Percentiles rank a stretch among this genome's conserved stretches.
These are phyloP conservation scores for Hypocreales sp. DNA, from an alignment of 2,329 filamentous ascomycete genomes.

Conservation along the genomic window DNA sequence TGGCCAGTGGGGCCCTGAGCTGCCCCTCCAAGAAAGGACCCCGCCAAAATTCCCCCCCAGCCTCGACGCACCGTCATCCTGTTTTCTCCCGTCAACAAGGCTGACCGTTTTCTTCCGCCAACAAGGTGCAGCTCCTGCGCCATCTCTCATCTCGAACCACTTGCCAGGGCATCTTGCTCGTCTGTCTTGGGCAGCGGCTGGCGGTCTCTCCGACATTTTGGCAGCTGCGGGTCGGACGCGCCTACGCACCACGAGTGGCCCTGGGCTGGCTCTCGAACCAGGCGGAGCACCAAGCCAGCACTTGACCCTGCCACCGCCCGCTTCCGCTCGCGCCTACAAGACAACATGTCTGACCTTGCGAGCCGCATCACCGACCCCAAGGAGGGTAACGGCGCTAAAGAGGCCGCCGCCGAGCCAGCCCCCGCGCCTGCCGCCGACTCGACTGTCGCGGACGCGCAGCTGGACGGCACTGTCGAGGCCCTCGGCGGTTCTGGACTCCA, in stretches of 20 bases:
- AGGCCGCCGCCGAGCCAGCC: not conserved
- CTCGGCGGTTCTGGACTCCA: slow-evolving; percentile 36
- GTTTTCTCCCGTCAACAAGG: too few relatives aligned
- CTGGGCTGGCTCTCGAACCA: too few relatives aligned
- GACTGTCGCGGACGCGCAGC: slow-evolving; percentile 15
- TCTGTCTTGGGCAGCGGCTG: too few relatives aligned
- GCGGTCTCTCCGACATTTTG: not conserved
- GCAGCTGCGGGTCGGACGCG: not conserved
- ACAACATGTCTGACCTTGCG: slow-evolving; percentile 31
- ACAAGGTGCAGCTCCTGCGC: not conserved
- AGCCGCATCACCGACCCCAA: slow-evolving; percentile 33
- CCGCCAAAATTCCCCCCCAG: slow-evolving; percentile 13
- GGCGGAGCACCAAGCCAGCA: too few relatives aligned
- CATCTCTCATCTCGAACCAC: too few relatives aligned
- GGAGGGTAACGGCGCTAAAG: slow-evolving; percentile 6
- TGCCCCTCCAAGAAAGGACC: slow-evolving; percentile 19
- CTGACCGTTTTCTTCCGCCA: not conserved
- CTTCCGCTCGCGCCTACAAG: too few relatives aligned
- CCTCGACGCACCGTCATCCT: too few relatives aligned
- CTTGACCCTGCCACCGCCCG: too few relatives aligned
- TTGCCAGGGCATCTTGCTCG: too few relatives aligned
- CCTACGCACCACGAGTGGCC: too few relatives aligned
- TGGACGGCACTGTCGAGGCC: slow-evolving; percentile 19
- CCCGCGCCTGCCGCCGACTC: slow-evolving; percentile 6
- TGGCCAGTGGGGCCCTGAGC: too few relatives aligned